Conservation (phyloP, 1,284 basidiomycete genomes). For the Microbotryum violaceum region DNA sequence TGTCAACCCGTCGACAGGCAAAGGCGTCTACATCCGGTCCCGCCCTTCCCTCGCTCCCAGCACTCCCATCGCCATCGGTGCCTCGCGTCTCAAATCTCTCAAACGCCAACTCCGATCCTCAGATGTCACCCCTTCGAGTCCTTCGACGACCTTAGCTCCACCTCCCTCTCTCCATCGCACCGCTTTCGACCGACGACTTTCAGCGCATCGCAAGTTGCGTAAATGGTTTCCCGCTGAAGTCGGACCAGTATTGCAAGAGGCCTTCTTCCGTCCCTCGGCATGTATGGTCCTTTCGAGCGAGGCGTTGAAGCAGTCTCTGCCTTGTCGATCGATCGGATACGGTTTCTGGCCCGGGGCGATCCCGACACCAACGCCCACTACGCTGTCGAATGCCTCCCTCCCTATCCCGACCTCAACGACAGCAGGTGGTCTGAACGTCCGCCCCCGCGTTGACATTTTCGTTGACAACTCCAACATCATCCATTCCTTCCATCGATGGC, state of each 20-base stretch:
- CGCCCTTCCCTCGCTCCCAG: neutral
- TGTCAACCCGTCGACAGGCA: neutral
- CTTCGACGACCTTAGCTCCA: neutral
- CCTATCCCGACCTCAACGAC: conserved; percentile 2
- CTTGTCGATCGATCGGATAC: conserved; percentile 10
- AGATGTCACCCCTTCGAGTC: neutral
- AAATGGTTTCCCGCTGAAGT: conserved; percentile 18
- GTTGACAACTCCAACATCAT: conserved; percentile 32
- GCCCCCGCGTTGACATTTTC: conserved; percentile 23
- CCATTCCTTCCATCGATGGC: conserved; percentile 18
- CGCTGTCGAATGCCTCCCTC: conserved; percentile 13
- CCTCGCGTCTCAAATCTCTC: neutral
- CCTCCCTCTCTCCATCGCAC: neutral
- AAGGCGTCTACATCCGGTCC: conserved; percentile 23
- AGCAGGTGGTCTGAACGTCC: conserved; percentile 1
- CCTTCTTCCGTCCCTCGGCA: conserved; percentile 1
- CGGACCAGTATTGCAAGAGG: neutral
- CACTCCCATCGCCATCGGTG: neutral
- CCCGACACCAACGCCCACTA: conserved; percentile 12
- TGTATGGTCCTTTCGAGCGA: conserved; percentile 6
- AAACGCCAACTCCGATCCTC: neutral
- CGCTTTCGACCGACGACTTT: conserved; percentile 14
- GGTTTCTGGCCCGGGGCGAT: conserved; percentile 30
- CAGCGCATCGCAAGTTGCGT: conserved; percentile 13
- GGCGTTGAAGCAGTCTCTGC: conserved; percentile 14